These are phyloP conservation scores for Trapa bicornis DNA, from an alignment of 345 rosid species.

Conservation along the genomic window DNA sequence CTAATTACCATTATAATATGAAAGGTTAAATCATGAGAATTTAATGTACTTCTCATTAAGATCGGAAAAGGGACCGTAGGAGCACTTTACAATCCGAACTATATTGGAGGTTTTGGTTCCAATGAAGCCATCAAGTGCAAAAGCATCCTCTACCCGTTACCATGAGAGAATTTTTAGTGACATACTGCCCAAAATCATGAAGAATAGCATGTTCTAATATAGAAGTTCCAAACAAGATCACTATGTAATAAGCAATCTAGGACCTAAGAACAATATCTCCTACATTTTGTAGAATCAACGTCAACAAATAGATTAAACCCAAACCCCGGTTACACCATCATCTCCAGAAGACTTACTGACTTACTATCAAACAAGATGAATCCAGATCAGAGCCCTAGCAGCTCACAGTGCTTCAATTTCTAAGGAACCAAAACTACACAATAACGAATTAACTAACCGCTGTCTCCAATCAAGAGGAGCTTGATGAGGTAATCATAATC, in stretches of 20 bases:
- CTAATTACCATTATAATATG: neutral
- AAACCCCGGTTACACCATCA: neutral
- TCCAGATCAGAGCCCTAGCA: neutral
- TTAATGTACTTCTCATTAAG: neutral
- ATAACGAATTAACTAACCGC: slow-evolving; percentile 24
- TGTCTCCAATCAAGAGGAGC: slow-evolving; percentile 71
- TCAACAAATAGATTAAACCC: neutral
- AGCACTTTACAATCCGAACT: neutral
- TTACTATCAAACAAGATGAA: neutral
- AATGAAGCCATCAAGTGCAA: neutral
- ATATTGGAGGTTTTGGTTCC: neutral
- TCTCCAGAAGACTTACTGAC: neutral
- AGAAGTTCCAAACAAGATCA: neutral
- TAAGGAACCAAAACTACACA: neutral
- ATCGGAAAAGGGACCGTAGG: neutral
- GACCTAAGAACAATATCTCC: neutral
- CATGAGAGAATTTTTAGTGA: neutral
- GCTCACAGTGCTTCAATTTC: neutral
- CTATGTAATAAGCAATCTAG: neutral
- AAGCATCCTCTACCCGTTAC: neutral
- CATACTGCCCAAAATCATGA: neutral
- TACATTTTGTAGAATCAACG: neutral
- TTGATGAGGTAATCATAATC: slow-evolving; percentile 72
- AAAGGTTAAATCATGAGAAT: neutral
- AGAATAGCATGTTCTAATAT: neutral